Evolutionary conservation across 805 yeast genomes (phyloP), one percentile per base, ranked within the genome.

Genomic region (Hanseniaspora valbyensis): DNA sequence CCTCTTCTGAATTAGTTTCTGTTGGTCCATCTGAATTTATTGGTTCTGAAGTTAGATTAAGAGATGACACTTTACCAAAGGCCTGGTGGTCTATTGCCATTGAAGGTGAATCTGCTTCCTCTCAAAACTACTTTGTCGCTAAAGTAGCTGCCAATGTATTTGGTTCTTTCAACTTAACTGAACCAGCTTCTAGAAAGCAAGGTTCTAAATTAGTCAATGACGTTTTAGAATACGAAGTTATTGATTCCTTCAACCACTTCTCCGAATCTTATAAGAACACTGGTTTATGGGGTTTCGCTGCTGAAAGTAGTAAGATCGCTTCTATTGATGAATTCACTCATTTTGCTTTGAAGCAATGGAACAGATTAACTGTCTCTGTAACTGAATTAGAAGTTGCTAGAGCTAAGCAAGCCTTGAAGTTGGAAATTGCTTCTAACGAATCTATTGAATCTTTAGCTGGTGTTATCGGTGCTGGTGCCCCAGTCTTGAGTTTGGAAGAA

Each of bases 281-380:
- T 53, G 92, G 92, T 64, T 75, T 84, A 66, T 84, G 89, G 86
- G 95, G 95, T 65, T 80, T 81, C 71, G 71, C 75, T 66, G 73
- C 85, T 55, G 78, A 75, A 63, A 73, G 81, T 56, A 69, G 80
- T 53, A 77, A 81, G 68, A 65, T 80, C 57, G 66, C 56, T 37
- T 69, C 70, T 59, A 69, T 84, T 58, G 94, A 84, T 67, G 95
- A 84, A 64, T 75, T 82, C 56, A 73, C 80, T 55, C 95, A 84
- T 69, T 84, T 84, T 71, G 73, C 86, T 53, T 72, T 83, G 69
- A 84, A 82, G 69, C 84, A 83, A 73, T 84, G 94, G 92, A 83
- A 83, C 75, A 79, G 92, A 75, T 75, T 83, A 66, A 73, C 89
- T 21, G 70, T 81, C 58, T 80, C 89, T 22, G 69, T 84, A 62